Evolutionary conservation across 306 rosid genomes (phyloP).

Genomic region (Spatholobus suberectus): DNA sequence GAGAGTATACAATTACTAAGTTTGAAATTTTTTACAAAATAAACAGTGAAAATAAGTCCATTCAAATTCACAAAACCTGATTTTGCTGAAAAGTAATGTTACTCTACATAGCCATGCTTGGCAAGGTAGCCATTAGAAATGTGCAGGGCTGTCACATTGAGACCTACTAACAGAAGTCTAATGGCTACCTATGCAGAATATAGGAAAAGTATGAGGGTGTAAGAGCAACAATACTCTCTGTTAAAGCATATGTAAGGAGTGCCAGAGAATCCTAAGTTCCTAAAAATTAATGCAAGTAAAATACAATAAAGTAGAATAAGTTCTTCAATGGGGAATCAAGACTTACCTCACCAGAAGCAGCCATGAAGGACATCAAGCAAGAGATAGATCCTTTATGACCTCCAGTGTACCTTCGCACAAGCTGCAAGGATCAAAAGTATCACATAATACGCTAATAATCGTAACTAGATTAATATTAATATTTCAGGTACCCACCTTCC

Average conservation of each 20-base stretch:
- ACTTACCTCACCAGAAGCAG: conserved; percentile 97
- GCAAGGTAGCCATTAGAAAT: conserved; percentile 19
- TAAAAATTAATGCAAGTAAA: conserved; percentile 25
- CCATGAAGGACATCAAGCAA: conserved; percentile 93
- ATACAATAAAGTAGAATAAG: conserved; percentile 34
- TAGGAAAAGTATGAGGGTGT: conserved; percentile 21
- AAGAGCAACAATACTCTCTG: conserved; percentile 11
- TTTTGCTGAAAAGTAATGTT: neutral
- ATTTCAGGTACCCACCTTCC: conserved; percentile 77
- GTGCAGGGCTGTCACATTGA: neutral
- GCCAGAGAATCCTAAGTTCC: neutral
- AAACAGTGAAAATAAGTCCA: conserved; percentile 2
- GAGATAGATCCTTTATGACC: conserved; percentile 98
- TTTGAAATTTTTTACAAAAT: conserved; percentile 19
- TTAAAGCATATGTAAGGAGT: conserved; percentile 26
- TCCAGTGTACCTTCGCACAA: conserved; percentile 90
- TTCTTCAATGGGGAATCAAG: conserved; percentile 36
- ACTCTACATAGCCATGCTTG: neutral
- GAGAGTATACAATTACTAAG: conserved; percentile 8
- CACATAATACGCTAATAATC: conserved; percentile 37
- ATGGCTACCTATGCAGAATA: conserved; percentile 14
- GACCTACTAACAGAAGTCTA: conserved; percentile 28
- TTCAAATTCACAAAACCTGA: neutral
- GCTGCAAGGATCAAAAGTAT: conserved; percentile 66
- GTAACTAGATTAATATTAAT: conserved; percentile 37